Base-by-base conservation (phyloP, 1,284 basidiomycete species). In the Malassezia globosa region DNA sequence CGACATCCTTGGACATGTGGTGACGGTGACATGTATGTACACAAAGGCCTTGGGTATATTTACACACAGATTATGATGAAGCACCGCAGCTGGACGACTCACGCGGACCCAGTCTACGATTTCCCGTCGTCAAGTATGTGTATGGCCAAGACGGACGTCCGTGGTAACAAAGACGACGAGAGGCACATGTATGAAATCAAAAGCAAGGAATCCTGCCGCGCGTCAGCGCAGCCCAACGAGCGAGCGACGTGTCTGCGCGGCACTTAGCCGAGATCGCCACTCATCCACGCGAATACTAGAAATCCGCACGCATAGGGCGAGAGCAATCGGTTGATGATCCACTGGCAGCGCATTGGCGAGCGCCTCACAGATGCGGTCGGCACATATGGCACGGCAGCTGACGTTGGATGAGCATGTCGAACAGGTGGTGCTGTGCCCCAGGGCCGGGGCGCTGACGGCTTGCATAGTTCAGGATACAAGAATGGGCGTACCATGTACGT, bases 281-380 rank as follows among this genome's bases (percentile, higher is more conserved):
- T 59, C 24, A 70, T 56, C 63, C 63, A 69, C 18, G 67, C 66
- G 45, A 65, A 70, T 11, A 60, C 58, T 23, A 70, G 50, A 41
- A 70, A 70, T 2, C 63, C 66, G 11, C 66, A 54, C 1, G 61
- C 64, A 37, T 70, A 70, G n/a, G 67, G 67, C 16, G 64, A 42
- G 5, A 37, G 25, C 39, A 36, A 22, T n/a, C 41, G 31, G 24
- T 27, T 19, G 13, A 19, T 19, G 14, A 36, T 19, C 29, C 23
- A 48, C 16, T 8, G 22, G 34, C 27, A 25, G n/a, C 38, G 34
- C 19, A 27, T 22, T 13, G 3, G 25, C 21, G 21, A 23, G 29
- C 24, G 39, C 16, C 4, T 11, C 11, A 27, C 39, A 24, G 39
- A 41, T 24, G 39, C 39, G 23, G 39, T 21, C 16, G 23, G 27